These are phyloP conservation scores for Phanerochaete sordida DNA, from an alignment of 768 basidiomycete genomes.

Conservation along the genomic window DNA sequence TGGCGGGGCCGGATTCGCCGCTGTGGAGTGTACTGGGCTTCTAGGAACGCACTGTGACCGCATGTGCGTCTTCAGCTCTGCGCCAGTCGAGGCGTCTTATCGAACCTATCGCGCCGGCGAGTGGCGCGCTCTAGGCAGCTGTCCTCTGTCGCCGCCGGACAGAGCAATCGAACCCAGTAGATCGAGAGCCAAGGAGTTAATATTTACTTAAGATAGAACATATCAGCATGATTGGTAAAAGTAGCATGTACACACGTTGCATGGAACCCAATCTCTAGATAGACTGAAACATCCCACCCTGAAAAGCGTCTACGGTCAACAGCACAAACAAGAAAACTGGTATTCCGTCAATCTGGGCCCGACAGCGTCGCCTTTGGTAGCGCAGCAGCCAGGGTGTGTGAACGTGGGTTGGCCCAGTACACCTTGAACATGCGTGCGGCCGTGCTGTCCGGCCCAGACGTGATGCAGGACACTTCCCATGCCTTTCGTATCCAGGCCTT, in stretches of 20 bases:
- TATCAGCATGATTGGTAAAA: neutral
- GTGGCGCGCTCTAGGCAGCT: too few relatives aligned
- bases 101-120: neutral
- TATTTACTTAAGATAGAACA: neutral
- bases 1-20: conserved; percentile 5
- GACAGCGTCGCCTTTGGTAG: conserved; percentile 21
- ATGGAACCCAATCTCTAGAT: neutral
- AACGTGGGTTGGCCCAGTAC: conserved; percentile 27
- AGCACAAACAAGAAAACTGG: neutral
- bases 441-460: conserved; percentile 22
- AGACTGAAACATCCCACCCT: neutral
- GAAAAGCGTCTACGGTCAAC: neutral
- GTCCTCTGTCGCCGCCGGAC: too few relatives aligned
- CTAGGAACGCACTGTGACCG: neutral
- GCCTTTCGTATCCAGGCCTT: conserved; percentile 15
- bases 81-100: neutral
- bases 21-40: conserved; percentile 7
- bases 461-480: conserved; percentile 13
- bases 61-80: neutral
- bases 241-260: neutral
- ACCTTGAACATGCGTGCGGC: conserved; percentile 28
- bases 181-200: neutral
- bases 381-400: conserved; percentile 20
- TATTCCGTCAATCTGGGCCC: conserved; percentile 15
- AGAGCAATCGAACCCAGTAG: too few relatives aligned